phyloP scores from a whole-genome alignment of 805 yeast species.

The Kurtzmaniella fragi region DNA sequence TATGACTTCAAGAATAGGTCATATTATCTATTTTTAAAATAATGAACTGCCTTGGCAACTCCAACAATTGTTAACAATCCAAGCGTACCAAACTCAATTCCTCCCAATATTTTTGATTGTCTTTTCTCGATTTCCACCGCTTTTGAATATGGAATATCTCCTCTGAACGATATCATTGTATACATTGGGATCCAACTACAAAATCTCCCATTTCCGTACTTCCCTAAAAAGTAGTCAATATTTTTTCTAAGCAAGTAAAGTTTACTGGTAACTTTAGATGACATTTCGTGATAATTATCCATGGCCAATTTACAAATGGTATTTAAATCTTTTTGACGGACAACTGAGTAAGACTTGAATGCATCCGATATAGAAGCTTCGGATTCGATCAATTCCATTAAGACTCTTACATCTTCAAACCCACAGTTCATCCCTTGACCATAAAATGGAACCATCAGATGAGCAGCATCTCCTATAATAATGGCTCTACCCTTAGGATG shows the following conservation, averaged over 20 bases:
- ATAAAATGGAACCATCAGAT: slow-evolving; percentile 96
- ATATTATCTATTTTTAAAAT: background rate
- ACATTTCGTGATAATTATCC: slow-evolving; percentile 83
- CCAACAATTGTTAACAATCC: slow-evolving; percentile 1
- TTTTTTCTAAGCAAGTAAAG: slow-evolving; percentile 60
- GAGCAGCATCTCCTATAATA: slow-evolving; percentile 90
- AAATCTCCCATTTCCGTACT: slow-evolving; percentile 42
- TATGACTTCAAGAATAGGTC: too few relatives aligned
- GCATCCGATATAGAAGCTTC: slow-evolving; percentile 37
- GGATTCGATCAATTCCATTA: slow-evolving; percentile 44
- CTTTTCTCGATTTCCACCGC: slow-evolving; percentile 53
- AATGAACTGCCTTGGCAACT: slow-evolving; percentile 1
- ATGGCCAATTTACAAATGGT: slow-evolving; percentile 78
- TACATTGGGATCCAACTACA: slow-evolving; percentile 77
- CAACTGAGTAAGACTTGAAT: slow-evolving; percentile 48
- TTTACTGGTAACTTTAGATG: slow-evolving; percentile 65
- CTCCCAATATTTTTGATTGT: slow-evolving; percentile 49
- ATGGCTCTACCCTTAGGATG: slow-evolving; percentile 54
- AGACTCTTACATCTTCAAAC: slow-evolving; percentile 77
- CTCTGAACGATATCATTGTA: slow-evolving; percentile 87
- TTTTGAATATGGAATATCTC: slow-evolving; percentile 70
- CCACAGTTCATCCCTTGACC: slow-evolving; percentile 98
- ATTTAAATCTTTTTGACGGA: slow-evolving; percentile 60
- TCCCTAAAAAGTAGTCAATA: slow-evolving; percentile 62
- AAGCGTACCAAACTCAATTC: slow-evolving; percentile 16